Base-by-base conservation (phyloP, 2,329 filamentous ascomycete genomes). In the Furcasterigmium furcatum region DNA sequence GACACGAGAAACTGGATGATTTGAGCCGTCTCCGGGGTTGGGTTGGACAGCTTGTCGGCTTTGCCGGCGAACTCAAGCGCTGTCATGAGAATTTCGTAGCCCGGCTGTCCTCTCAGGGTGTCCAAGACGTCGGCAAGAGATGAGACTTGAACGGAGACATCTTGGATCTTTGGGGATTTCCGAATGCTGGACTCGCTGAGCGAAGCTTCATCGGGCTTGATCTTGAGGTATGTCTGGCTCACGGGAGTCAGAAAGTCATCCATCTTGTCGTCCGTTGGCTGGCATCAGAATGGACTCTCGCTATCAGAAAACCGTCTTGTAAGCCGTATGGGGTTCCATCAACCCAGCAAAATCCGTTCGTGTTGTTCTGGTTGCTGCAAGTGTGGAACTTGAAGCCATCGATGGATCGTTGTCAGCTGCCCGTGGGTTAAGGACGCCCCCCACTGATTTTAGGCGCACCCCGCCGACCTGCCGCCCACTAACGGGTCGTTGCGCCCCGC, bases 1-100 rank as follows among this genome's bases (percentile, higher is more conserved):
- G 79, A 84, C 47, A 95, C 82, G 29, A 99, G 68, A 4, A 80
- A 70, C 58, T 91, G 84, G 43, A 92, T 73, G 25, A 96, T 80
- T 55, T 91, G 87, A 18, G 89, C 83, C 46, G 83, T 80, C 49
- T 81, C 69, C 2, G 91, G 84, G 25, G 78, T 78, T 4, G 89
- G 84, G 3, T 71, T 63, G 38, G 74, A 71, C 41, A 92, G 74
- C 53, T 79, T 77, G 18, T 46, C 43, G 38, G 59, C 56, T 38
- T 63, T 55, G 20, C 62, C 56, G 4, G 89, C 66, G 52, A 77
- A 84, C 12, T 61, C 61, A 32, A 91, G 62, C 5, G 74, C 68
- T 0, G 67, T 64, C 7, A 73, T 62, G 2, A 90, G 66, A 3
- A 70, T 68, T 9, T 80, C 73, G 52, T 82, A 76, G 55, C 79